Percentiles rank a stretch among this genome's conserved stretches.
These are phyloP conservation scores for Halenospora varia DNA, from an alignment of 495 filamentous ascomycete genomes.

Conservation along the genomic window DNA sequence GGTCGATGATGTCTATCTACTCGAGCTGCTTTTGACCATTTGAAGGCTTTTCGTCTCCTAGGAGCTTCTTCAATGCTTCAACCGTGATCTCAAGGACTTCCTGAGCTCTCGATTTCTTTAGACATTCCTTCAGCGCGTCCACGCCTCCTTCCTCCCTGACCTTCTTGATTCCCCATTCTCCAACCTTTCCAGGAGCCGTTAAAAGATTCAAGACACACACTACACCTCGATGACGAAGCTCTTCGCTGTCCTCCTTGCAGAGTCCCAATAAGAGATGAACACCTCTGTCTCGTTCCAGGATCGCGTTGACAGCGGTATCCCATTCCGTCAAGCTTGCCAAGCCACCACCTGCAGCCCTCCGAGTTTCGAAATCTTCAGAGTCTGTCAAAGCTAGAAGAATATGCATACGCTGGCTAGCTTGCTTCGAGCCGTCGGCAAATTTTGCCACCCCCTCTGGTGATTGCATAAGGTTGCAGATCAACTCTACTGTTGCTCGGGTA, in stretches of 20 bases:
- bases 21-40: neutral
- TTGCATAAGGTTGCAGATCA: conserved; percentile 88
- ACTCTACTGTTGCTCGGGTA: conserved; percentile 78
- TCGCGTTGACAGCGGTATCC: conserved; percentile 62
- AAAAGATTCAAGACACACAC: conserved; percentile 69
- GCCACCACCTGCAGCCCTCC: conserved; percentile 82
- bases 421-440: conserved; percentile 61
- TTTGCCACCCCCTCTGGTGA: conserved; percentile 67
- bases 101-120: conserved; percentile 58
- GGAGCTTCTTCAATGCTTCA: conserved; percentile 22
- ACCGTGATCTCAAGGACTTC: conserved; percentile 62
- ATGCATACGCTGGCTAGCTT: conserved; percentile 64
- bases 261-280: conserved; percentile 66
- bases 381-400: conserved; percentile 85
- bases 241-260: conserved; percentile 71
- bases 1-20: too few species aligned
- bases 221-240: conserved; percentile 70
- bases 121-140: conserved; percentile 55
- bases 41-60: conserved; percentile 5
- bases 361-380: conserved; percentile 71
- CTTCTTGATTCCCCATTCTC: conserved; percentile 34
- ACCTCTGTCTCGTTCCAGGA: conserved; percentile 66
- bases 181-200: conserved; percentile 44
- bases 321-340: conserved; percentile 78
- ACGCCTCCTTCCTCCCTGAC: conserved; percentile 51